Evolutionary conservation across 2,329 filamentous ascomycete genomes (phyloP).

Genomic region (Sarocladium oryzae): DNA sequence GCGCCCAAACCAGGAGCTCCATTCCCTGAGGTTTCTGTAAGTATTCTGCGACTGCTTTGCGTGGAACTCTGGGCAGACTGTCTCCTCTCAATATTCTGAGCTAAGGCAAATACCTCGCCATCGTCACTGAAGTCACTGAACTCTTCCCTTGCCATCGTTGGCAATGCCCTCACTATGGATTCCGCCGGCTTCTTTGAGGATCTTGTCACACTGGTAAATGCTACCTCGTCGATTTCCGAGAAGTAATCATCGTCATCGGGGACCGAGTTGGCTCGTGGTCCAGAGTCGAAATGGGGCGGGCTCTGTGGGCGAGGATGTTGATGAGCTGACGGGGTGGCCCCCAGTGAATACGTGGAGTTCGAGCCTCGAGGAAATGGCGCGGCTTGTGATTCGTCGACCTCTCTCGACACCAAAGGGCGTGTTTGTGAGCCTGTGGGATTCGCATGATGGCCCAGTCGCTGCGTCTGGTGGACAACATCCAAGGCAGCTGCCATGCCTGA

Average conservation of each 20-base stretch:
- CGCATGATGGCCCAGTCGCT: neutral
- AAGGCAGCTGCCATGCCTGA: neutral
- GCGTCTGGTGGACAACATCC: constrained; percentile 6
- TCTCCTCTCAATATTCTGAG: constrained; percentile 41
- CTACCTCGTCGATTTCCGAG: constrained; percentile 24
- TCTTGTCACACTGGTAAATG: constrained; percentile 13
- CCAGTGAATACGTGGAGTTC: neutral
- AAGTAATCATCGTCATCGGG: constrained; percentile 14
- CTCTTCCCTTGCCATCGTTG: constrained; percentile 21
- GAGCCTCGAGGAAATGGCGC: constrained; percentile 2
- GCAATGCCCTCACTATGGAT: neutral
- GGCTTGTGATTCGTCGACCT: neutral
- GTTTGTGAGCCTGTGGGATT: neutral
- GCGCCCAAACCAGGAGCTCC: constrained; percentile 17
- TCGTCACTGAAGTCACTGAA: constrained; percentile 45
- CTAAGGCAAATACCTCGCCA: constrained; percentile 45
- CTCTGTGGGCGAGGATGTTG: neutral
- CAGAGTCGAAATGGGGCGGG: neutral
- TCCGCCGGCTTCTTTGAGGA: constrained; percentile 7
- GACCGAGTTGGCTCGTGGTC: neutral
- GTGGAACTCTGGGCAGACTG: constrained; percentile 23
- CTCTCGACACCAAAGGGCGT: neutral
- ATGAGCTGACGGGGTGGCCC: neutral
- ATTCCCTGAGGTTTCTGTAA: constrained; percentile 46
- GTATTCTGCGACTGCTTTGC: constrained; percentile 27